Conservation (phyloP, 768 basidiomycete genomes). For the Mycena metata region DNA sequence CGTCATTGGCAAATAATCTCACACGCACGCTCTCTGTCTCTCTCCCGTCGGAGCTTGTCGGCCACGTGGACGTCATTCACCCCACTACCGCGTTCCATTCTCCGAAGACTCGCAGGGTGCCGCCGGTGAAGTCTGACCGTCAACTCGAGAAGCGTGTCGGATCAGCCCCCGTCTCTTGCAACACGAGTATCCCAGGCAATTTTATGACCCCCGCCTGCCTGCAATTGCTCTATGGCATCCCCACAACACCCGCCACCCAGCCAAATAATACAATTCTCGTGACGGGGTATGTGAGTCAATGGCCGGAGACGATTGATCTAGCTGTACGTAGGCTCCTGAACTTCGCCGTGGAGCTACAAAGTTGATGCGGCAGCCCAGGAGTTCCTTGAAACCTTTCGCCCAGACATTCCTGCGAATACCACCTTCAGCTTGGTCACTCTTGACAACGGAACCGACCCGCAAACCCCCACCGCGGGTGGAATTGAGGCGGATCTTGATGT, state of each 20-base stretch:
- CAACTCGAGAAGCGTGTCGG: slow-evolving; percentile 20
- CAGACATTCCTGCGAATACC: slow-evolving; percentile 38
- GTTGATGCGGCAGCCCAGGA: slow-evolving; percentile 16
- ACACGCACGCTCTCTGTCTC: slow-evolving; percentile 47
- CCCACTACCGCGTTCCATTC: slow-evolving; percentile 46
- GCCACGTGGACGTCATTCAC: slow-evolving; percentile 47
- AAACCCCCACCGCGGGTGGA: slow-evolving; percentile 21
- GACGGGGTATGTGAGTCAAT: slow-evolving; percentile 33
- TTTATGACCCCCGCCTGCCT: slow-evolving; percentile 51
- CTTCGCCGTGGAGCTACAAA: not conserved
- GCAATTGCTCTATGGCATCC: slow-evolving; percentile 42
- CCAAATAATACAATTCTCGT: slow-evolving; percentile 47
- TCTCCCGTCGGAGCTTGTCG: slow-evolving; percentile 42
- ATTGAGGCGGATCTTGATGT: slow-evolving; percentile 21
- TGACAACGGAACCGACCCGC: slow-evolving; percentile 43
- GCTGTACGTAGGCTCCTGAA: slow-evolving; percentile 19
- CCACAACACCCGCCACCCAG: slow-evolving; percentile 47
- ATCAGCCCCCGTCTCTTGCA: slow-evolving; percentile 44
- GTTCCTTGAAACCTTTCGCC: slow-evolving; percentile 39
- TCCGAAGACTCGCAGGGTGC: slow-evolving; percentile 35
- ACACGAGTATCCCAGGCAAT: slow-evolving; percentile 21
- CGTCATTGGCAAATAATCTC: slow-evolving; percentile 34
- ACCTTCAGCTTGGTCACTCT: slow-evolving; percentile 40
- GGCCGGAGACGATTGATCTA: slow-evolving; percentile 33
- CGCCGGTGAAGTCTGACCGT: slow-evolving; percentile 27